A percentile compares a stretch with the other conserved stretches of the same genome.
phyloP scores from a whole-genome alignment of 2,329 filamentous ascomycete genomes.

The Verticillium albo-atrum region DNA sequence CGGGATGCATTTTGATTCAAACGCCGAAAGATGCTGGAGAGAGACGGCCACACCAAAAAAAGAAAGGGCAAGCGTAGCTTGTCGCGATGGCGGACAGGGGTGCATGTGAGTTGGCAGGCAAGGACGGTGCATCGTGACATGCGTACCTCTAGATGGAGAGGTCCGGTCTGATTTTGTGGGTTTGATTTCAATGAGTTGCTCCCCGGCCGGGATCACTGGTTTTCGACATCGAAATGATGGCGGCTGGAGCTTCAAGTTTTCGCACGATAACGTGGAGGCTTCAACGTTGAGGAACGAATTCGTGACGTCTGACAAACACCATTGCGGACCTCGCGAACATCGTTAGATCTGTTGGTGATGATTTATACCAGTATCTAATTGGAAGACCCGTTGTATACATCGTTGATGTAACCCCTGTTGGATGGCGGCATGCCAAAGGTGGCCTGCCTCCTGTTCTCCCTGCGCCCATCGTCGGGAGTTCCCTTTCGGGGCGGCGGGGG shows the following conservation, averaged over 20 bases:
- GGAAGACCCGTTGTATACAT: slow-evolving; percentile 11
- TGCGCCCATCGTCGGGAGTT: slow-evolving; percentile 47
- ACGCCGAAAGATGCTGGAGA: slow-evolving; percentile 9
- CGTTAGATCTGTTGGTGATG: background rate
- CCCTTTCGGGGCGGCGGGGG: slow-evolving; percentile 57
- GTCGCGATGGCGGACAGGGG: background rate
- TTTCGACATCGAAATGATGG: no score
- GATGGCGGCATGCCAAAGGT: slow-evolving; percentile 46
- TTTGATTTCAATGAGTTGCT: no score
- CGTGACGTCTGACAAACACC: background rate
- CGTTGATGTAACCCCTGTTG: slow-evolving; percentile 20
- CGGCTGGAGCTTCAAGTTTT: no score
- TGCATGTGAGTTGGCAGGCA: no score
- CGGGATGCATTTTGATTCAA: slow-evolving; percentile 1
- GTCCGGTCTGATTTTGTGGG: no score
- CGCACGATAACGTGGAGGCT: no score
- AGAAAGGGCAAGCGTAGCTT: background rate
- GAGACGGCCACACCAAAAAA: background rate
- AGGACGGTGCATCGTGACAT: no score
- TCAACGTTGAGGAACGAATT: no score
- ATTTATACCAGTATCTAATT: background rate
- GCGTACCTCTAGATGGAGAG: background rate
- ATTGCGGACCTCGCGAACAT: background rate
- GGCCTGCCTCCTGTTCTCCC: slow-evolving; percentile 49
- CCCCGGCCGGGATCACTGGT: no score